Conservation (phyloP, 768 basidiomycete species). For the Hericium rajendrae region DNA sequence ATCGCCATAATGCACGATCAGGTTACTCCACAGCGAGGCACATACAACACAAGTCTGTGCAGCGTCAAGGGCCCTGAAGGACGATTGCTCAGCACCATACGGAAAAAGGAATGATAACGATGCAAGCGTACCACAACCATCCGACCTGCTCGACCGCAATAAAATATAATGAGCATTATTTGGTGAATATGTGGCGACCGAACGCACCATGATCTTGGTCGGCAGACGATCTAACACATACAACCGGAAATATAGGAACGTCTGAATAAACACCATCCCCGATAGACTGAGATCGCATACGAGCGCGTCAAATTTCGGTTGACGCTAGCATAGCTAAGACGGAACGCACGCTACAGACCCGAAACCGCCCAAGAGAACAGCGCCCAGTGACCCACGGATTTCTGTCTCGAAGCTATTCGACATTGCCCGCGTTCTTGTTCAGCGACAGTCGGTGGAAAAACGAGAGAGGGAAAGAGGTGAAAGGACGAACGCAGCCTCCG, state of each 20-base stretch:
- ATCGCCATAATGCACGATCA: not conserved
- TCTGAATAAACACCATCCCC: not conserved
- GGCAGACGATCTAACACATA: not conserved
- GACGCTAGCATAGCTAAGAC: not conserved
- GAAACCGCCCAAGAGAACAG: not conserved
- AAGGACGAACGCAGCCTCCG: too few relatives aligned
- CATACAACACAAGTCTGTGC: not conserved
- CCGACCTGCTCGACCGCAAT: not conserved
- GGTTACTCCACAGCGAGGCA: not conserved
- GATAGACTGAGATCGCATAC: not conserved
- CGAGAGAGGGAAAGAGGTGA: not conserved
- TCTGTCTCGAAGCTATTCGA: not conserved
- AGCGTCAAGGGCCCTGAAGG: not conserved
- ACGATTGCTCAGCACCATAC: not conserved
- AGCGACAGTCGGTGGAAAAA: too few relatives aligned
- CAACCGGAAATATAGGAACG: not conserved
- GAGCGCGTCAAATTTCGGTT: not conserved
- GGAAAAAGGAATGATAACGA: not conserved
- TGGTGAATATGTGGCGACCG: not conserved
- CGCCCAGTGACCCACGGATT: not conserved
- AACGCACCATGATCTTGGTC: not conserved
- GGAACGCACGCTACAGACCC: not conserved
- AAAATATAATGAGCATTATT: not conserved
- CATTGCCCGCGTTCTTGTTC: not conserved
- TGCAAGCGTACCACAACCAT: not conserved